Evolutionary conservation across 768 basidiomycete species (phyloP).

Genomic region (Pleurotus citrinopileatus): DNA sequence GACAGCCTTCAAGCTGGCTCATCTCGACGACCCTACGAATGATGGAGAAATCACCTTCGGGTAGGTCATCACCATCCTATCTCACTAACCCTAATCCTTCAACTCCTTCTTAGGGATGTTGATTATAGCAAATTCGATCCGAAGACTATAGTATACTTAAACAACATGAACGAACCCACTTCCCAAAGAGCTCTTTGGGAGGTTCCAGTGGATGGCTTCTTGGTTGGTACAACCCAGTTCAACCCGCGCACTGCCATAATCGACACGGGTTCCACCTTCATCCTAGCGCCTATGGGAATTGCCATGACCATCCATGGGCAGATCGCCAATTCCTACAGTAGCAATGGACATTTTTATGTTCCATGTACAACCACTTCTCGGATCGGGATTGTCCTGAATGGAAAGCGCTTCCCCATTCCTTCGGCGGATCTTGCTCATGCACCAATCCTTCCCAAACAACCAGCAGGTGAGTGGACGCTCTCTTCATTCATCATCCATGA

Average conservation of each 20-base stretch:
- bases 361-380: conserved; percentile 59
- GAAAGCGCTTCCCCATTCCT: conserved; percentile 52
- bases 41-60: conserved; percentile 64
- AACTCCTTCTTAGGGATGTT: conserved; percentile 34
- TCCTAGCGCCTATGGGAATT: conserved; percentile 29
- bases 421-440: conserved; percentile 54
- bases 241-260: conserved; percentile 62
- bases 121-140: conserved; percentile 52
- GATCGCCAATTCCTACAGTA: conserved; percentile 53
- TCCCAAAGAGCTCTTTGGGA: conserved; percentile 66
- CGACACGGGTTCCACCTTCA: conserved; percentile 44
- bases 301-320: conserved; percentile 50
- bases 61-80: conserved; percentile 24
- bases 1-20: conserved; percentile 67
- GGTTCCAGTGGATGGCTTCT: conserved; percentile 43
- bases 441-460: conserved; percentile 22
- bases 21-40: conserved; percentile 49
- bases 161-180: conserved; percentile 55
- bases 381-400: conserved; percentile 56
- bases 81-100: too few relatives aligned
- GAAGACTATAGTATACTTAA: conserved; percentile 40
- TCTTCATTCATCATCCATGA: too few relatives aligned
- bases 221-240: conserved; percentile 43
- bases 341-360: conserved; percentile 47
- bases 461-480: too few relatives aligned